These are phyloP conservation scores for Cerioporus squamosus DNA, from an alignment of 1,284 basidiomycete species.

Conservation along the genomic window DNA sequence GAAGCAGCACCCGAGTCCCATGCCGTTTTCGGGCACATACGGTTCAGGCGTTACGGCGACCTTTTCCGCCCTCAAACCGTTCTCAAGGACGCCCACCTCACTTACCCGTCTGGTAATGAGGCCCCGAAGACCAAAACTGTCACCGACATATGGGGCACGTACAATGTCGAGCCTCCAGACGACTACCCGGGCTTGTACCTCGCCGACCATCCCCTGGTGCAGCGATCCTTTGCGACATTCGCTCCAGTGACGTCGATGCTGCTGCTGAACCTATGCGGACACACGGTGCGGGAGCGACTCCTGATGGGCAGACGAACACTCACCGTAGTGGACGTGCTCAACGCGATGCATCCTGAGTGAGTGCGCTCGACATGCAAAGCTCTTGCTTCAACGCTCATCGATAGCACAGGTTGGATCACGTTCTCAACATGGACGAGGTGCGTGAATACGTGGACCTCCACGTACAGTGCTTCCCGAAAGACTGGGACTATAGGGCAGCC, in stretches of 20 bases:
- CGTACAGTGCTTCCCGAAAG: neutral
- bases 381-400: neutral
- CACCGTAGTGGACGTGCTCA: neutral
- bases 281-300: neutral
- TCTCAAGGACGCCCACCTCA: neutral
- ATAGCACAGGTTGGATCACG: neutral
- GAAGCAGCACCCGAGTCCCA: neutral
- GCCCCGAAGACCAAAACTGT: neutral
- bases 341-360: neutral
- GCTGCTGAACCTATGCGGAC: neutral
- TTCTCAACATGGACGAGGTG: slow-evolving; percentile 1
- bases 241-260: neutral
- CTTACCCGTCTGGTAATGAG: neutral
- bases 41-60: neutral
- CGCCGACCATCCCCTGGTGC: slow-evolving; percentile 6
- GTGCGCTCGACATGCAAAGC: neutral
- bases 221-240: slow-evolving; percentile 5
- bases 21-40: neutral
- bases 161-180: neutral
- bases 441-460: neutral
- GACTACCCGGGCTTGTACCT: slow-evolving; percentile 4
- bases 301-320: neutral
- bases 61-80: neutral
- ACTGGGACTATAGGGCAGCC: neutral
- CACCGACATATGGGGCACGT: neutral